Conservation (phyloP, 768 basidiomycete genomes). For the Boletus speciosus region DNA sequence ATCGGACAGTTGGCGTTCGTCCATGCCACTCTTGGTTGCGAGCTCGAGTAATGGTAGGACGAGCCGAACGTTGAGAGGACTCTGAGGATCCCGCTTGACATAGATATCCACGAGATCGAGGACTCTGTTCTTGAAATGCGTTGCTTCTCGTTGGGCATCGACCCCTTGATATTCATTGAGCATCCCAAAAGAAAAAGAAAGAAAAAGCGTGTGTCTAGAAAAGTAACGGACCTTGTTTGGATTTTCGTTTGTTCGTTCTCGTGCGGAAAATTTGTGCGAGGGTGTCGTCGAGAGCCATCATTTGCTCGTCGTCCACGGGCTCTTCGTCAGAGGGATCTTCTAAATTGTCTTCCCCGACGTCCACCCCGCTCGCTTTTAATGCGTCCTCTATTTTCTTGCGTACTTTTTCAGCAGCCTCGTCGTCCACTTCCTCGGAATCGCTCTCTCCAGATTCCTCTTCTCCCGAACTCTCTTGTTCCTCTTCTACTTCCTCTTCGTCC, state of each 20-base stretch:
- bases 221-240: constrained; percentile 55
- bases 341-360: constrained; percentile 49
- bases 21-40: constrained; percentile 56
- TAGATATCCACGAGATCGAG: constrained; percentile 92
- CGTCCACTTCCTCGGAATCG: constrained; percentile 48
- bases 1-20: constrained; percentile 86
- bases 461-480: constrained; percentile 30
- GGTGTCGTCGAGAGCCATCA: constrained; percentile 94
- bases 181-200: neutral
- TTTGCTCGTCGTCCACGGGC: constrained; percentile 93
- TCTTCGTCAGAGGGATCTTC: constrained; percentile 58
- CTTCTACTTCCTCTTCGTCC: constrained; percentile 31
- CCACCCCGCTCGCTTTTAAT: constrained; percentile 55
- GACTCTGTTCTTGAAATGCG: constrained; percentile 94
- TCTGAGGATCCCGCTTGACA: constrained; percentile 74
- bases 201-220: neutral
- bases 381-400: constrained; percentile 65
- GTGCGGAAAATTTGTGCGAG: constrained; percentile 83
- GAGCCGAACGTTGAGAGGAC: constrained; percentile 59
- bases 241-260: constrained; percentile 56
- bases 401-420: constrained; percentile 48
- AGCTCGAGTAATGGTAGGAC: constrained; percentile 78
- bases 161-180: constrained; percentile 38
- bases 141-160: constrained; percentile 80
- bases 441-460: constrained; percentile 34